Conservation (phyloP, 75 land plant genomes). For the Pinus tabuliformis region DNA sequence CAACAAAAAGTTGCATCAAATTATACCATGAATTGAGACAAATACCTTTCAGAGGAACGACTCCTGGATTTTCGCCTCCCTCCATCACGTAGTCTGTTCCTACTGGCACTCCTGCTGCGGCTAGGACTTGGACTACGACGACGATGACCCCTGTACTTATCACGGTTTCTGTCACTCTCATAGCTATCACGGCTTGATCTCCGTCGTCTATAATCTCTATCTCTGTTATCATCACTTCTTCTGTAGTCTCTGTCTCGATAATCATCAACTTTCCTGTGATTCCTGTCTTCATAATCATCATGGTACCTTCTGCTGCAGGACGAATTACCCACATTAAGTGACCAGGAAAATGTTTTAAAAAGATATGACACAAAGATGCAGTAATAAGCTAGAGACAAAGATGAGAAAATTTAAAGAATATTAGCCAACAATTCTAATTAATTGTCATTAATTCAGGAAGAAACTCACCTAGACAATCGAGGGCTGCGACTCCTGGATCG, state of each 20-base stretch:
- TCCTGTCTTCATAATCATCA: slow-evolving; percentile 1
- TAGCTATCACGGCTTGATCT: slow-evolving; percentile 11
- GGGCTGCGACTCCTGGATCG: slow-evolving; percentile 8
- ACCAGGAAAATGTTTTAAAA: not conserved
- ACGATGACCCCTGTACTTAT: not conserved
- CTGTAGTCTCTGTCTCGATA: slow-evolving; percentile 2
- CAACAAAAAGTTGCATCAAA: not conserved
- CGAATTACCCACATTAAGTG: no score
- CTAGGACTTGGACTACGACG: not conserved
- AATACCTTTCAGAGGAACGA: slow-evolving; percentile 7
- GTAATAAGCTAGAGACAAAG: not conserved
- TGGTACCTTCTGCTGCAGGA: slow-evolving; percentile 4
- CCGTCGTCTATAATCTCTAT: slow-evolving; percentile 10
- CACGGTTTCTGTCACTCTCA: slow-evolving; percentile 5
- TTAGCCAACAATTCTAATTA: not conserved
- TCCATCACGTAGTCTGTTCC: not conserved
- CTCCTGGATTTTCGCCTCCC: not conserved
- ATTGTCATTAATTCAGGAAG: not conserved
- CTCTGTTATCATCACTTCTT: slow-evolving; percentile 5
- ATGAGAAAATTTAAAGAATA: not conserved
- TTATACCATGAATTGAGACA: not conserved
- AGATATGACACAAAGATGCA: not conserved
- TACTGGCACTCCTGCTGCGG: slow-evolving; percentile 7
- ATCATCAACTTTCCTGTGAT: slow-evolving; percentile 1
- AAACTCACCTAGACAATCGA: slow-evolving; percentile 1